phyloP scores from a whole-genome alignment of 306 rosid species.

The Quercus gilva region DNA sequence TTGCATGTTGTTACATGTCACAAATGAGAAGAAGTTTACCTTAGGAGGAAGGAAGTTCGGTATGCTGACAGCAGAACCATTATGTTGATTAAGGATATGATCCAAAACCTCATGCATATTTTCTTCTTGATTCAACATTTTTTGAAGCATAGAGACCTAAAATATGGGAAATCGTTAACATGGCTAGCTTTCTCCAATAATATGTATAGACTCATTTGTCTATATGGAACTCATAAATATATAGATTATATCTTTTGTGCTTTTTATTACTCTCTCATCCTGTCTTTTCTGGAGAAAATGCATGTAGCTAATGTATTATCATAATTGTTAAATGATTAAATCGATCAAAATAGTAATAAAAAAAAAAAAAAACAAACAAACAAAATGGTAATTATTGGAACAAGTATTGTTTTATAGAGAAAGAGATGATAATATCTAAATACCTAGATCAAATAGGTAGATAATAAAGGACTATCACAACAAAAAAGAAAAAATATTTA shows the following conservation, averaged over 20 bases:
- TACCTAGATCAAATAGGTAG: no score
- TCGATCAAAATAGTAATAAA: no score
- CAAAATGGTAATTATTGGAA: no score
- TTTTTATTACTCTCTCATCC: not conserved
- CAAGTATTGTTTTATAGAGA: no score
- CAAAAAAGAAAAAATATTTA: no score
- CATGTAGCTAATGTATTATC: no score
- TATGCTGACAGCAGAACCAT: conserved; percentile 42
- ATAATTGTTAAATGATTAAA: no score
- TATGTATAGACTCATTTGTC: no score
- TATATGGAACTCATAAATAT: not conserved
- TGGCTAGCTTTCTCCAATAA: not conserved
- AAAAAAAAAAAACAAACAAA: no score
- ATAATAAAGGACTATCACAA: no score
- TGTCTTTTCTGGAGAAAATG: no score
- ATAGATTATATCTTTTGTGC: not conserved
- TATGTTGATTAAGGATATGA: conserved; percentile 39
- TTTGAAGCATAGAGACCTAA: conserved; percentile 80
- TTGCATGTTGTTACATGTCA: not conserved
- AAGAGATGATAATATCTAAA: no score
- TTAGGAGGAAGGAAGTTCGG: conserved; percentile 81
- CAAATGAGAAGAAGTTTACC: conserved; percentile 36
- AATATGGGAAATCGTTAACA: not conserved
- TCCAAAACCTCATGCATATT: conserved; percentile 70
- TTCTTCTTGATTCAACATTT: conserved; percentile 63